Base-by-base conservation (phyloP, 352 stramenopile genomes). In the Phytophthora citrophthora region DNA sequence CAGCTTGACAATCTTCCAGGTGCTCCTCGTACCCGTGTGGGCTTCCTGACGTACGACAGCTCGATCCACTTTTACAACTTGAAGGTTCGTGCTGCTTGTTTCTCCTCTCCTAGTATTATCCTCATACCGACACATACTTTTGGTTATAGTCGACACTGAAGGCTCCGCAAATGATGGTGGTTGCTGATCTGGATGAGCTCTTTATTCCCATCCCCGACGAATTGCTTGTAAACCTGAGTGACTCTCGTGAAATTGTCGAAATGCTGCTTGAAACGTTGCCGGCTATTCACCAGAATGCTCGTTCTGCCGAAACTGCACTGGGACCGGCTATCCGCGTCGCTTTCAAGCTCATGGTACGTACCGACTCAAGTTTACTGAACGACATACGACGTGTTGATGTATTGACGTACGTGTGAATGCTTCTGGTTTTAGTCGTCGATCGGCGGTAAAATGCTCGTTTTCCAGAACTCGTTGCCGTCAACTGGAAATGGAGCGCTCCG, bases 201-300 rank as follows among this genome's bases (percentile, higher is more conserved):
- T 96, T 96, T 73, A 95, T 94, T 51, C 88, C 88, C n/a, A 94
- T 96, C 43, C 88, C 88, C 11, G 97, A 99, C 65, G 96, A 99
- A 76, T 77, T 99, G 44, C 83, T 99, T 40, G 97, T 99, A 10
- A 99, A 99, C 77, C 72, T 99, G 50, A 91, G 87, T 34, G 87
- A 99, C 65, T 97, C 86, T 38, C 85, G 97, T 34, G 80, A 95
- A 10, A 80, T 99, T 10, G 81, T 99, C 15, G 97, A 99, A 39
- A 76, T 83, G 40, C 93, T 99, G 61, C 85, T 99, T 34, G 96
- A 99, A 59, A 93, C 85, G 41, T 81, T 99, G 4, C 96, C 97
- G 54, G 36, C 77, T 24, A 89, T 99, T 88, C 92, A 89, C 71
- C 70, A 94, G 80, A 80, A 97, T 50, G 70, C 88, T 9, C 73